phyloP scores from a whole-genome alignment of 106 monocot genomes.

The Amphibolis antarctica region DNA sequence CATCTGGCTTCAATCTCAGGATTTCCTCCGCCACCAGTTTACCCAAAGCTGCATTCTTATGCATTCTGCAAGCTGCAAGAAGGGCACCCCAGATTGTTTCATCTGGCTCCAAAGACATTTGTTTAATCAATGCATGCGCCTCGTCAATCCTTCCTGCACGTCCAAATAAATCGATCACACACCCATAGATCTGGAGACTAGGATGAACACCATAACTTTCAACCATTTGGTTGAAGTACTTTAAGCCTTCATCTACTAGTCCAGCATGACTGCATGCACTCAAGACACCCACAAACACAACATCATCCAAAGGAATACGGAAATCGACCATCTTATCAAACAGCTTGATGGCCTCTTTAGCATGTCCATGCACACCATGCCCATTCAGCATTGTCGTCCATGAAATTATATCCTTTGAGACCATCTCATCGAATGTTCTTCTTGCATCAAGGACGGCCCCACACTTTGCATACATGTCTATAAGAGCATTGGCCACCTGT shows the following conservation, averaged over 20 bases:
- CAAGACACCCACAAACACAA: constrained; percentile 28
- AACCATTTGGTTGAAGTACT: constrained; percentile 40
- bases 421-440: constrained; percentile 41
- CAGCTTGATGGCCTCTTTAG: constrained; percentile 39
- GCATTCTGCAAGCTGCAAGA: constrained; percentile 61
- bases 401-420: constrained; percentile 36
- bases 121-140: constrained; percentile 34
- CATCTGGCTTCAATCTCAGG: constrained; percentile 32
- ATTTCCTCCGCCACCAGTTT: constrained; percentile 40
- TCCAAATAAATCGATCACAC: constrained; percentile 62
- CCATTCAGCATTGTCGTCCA: constrained; percentile 67
- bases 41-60: constrained; percentile 35
- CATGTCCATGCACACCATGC: constrained; percentile 54
- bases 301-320: constrained; percentile 28
- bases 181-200: constrained; percentile 52
- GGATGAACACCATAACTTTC: constrained; percentile 22
- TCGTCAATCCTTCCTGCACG: constrained; percentile 55
- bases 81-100: constrained; percentile 69
- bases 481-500: constrained; percentile 39
- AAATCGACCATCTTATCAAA: constrained; percentile 42
- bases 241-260: constrained; percentile 51
- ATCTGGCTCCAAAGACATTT: constrained; percentile 56
- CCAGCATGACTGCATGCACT: constrained; percentile 76
- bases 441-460: constrained; percentile 31
- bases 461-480: constrained; percentile 83